A percentile compares a stretch with the other conserved stretches of the same genome.
These are phyloP conservation scores for Leptographium radiaticola DNA, from an alignment of 2,329 filamentous ascomycete genomes.

Conservation along the genomic window DNA sequence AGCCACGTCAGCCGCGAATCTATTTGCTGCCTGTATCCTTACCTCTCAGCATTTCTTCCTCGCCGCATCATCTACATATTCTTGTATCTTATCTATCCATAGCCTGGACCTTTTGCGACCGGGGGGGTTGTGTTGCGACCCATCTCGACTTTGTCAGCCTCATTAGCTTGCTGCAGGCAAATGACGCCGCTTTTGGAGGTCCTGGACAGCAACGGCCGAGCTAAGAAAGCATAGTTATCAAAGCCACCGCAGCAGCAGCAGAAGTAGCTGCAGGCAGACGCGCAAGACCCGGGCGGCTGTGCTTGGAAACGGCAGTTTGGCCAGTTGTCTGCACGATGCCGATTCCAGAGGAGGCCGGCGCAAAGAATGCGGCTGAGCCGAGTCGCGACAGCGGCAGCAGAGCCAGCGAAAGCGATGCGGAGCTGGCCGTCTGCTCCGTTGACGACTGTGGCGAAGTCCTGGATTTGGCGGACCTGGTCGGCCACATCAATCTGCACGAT, in stretches of 20 bases:
- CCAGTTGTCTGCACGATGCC: not conserved
- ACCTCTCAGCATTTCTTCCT: not conserved
- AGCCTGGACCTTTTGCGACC: too few relatives aligned
- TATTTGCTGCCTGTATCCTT: not conserved
- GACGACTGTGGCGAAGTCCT: conserved; percentile 49
- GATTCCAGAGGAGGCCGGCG: not conserved
- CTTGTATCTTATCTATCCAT: too few relatives aligned
- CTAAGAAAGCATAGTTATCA: too few relatives aligned
- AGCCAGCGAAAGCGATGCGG: conserved; percentile 11
- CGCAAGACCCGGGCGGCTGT: too few relatives aligned
- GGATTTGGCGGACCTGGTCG: conserved; percentile 35
- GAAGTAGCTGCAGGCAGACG: too few relatives aligned
- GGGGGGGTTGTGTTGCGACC: too few relatives aligned
- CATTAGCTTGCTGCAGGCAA: too few relatives aligned
- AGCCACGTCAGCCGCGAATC: not conserved
- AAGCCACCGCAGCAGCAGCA: too few relatives aligned
- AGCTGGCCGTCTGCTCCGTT: conserved; percentile 39
- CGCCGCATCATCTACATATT: not conserved
- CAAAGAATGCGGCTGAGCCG: not conserved
- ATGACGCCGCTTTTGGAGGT: too few relatives aligned
- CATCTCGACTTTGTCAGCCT: too few relatives aligned
- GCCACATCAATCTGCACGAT: conserved; percentile 46
- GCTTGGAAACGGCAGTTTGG: too few relatives aligned
- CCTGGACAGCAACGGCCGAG: too few relatives aligned
- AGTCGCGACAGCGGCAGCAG: conserved; percentile 10